Conservation (phyloP, 2,329 filamentous ascomycete genomes). For the Graphiopsis chlorocephala region DNA sequence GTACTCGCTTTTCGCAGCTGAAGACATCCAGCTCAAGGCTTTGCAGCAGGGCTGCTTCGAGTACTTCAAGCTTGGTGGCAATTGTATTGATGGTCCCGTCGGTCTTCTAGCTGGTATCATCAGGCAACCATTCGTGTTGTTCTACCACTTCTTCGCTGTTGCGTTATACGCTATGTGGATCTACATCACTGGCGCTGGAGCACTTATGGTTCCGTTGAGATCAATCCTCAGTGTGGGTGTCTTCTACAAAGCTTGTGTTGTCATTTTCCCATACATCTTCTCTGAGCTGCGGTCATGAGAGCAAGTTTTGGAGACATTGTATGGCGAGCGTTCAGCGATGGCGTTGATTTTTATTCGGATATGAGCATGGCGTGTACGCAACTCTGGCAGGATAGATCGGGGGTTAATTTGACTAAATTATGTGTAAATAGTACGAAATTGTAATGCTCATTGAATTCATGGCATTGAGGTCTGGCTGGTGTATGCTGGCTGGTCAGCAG, state of each 20-base stretch:
- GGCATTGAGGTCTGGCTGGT: neutral
- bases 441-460: neutral
- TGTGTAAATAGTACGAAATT: neutral
- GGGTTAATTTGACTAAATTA: no score
- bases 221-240: conserved; percentile 43
- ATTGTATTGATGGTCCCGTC: conserved; percentile 73
- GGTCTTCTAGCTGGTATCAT: conserved; percentile 81
- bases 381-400: neutral
- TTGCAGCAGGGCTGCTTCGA: conserved; percentile 88
- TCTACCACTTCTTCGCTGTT: conserved; percentile 93
- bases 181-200: conserved; percentile 49
- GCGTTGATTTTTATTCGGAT: conserved; percentile 4
- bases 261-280: conserved; percentile 53
- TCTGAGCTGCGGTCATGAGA: conserved; percentile 33
- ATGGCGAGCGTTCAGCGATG: conserved; percentile 9
- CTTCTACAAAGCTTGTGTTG: conserved; percentile 50
- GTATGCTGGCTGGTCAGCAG: no score
- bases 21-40: conserved; percentile 71
- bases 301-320: neutral
- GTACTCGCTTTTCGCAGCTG: conserved; percentile 85
- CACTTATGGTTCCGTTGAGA: conserved; percentile 39
- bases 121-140: conserved; percentile 70
- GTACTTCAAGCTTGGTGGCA: conserved; percentile 77
- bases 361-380: neutral
- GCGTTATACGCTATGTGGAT: conserved; percentile 84